These are phyloP conservation scores for Tubosaeta sp. DNA, from an alignment of 768 basidiomycete genomes.

Conservation along the genomic window DNA sequence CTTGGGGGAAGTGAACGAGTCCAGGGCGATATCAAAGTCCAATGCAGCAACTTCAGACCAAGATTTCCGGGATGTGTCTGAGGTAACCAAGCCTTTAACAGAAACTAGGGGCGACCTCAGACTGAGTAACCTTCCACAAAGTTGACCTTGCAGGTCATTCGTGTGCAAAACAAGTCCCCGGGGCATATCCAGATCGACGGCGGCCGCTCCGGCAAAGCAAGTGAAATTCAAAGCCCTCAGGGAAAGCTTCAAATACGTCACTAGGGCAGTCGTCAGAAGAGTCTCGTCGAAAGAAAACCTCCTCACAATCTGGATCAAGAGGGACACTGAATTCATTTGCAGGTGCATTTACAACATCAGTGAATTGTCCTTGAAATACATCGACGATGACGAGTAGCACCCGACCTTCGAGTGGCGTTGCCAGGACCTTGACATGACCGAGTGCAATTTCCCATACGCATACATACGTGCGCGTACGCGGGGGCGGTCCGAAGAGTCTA, in stretches of 20 bases:
- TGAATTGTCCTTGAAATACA: slow-evolving; percentile 65
- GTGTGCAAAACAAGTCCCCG: slow-evolving; percentile 60
- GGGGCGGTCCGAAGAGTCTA: slow-evolving; percentile 86
- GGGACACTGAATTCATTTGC: slow-evolving; percentile 59
- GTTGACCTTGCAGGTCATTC: slow-evolving; percentile 71
- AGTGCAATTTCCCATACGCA: slow-evolving; percentile 91
- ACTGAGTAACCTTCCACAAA: slow-evolving; percentile 60
- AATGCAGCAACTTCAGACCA: slow-evolving; percentile 70
- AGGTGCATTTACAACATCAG: slow-evolving; percentile 77
- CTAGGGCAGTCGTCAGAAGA: slow-evolving; percentile 36
- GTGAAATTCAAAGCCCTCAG: slow-evolving; percentile 51
- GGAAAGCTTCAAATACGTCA: slow-evolving; percentile 77
- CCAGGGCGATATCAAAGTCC: slow-evolving; percentile 52
- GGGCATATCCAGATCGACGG: slow-evolving; percentile 51
- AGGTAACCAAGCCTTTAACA: slow-evolving; percentile 48
- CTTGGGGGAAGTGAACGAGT: slow-evolving; percentile 64
- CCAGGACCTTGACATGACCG: slow-evolving; percentile 53
- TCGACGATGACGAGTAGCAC: slow-evolving; percentile 48
- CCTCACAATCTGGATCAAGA: slow-evolving; percentile 74
- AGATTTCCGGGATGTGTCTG: slow-evolving; percentile 33
- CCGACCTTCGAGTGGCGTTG: slow-evolving; percentile 52
- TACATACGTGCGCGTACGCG: slow-evolving; percentile 78
- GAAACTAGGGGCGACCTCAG: slow-evolving; percentile 50
- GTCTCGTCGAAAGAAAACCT: neutral
- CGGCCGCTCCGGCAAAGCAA: slow-evolving; percentile 50